Evolutionary conservation across 306 rosid species (phyloP), one percentile per base, ranked within the genome.

Genomic region (Glycyrrhiza uralensis): DNA sequence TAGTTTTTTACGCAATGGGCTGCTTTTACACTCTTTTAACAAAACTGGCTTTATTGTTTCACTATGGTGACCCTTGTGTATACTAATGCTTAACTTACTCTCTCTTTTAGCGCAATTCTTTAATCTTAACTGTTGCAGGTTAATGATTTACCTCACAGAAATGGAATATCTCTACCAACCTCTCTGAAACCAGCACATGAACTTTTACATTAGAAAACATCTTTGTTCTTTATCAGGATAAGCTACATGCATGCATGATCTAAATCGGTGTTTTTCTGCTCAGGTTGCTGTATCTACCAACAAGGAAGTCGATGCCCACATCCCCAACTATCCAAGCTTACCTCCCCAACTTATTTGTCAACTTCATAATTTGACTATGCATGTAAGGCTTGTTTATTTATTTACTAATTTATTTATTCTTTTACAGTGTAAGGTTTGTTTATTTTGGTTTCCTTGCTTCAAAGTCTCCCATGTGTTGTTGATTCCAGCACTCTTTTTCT

Each of bases 331-430:
- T 78, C 84, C 87, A 66, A 79, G 82, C 66, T 76, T 79, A 58
- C 80, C 87, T 33, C 84, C 87, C 2, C 98, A 93, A 67, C 98
- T 93, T 61, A 80, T 89, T 65, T 93, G 98, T 71, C 98, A 93
- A 76, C 98, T 93, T 76, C 97, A 90, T 80, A 93, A 90, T 66
- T 71, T 93, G 82, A 93, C 97, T 22, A 93, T 93, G 98, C 98
- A 90, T 72, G 98, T 93, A 86, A 87, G 88, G 80, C 80, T 75
- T 61, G 61, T 61, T 74, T 67, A 28, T 70, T 42, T 22, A 26
- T 26, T 33, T 59, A 74, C 62, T 69, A 36, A 62, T 50, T 78
- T 60, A 39, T 44, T 54, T 75, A 20, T 22, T 44, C 1, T 22
- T 44, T 15, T 12, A 59, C 20, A 49, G 64, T 8, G 7, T 5